Evolutionary conservation across 306 rosid species (phyloP), one percentile per base, ranked within the genome.

Genomic region (Citrullus colocynthis): DNA sequence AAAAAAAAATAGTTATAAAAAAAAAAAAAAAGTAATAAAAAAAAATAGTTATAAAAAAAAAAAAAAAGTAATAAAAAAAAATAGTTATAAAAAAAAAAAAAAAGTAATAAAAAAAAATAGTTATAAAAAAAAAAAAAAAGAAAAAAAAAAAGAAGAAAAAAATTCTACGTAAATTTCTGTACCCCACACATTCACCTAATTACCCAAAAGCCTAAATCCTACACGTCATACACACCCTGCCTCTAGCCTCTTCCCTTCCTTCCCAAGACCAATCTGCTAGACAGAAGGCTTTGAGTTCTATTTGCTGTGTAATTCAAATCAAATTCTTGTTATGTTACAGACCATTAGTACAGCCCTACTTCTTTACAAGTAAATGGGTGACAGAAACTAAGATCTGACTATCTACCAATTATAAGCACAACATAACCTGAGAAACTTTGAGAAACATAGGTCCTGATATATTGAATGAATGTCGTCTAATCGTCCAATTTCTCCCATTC

Each of bases 281-380:
- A 86, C 93, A 91, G 86, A 88, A 91, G 89, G 85, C 89, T 85
- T 64, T 81, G 90, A 88, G 85, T 86, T 86, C 87, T 89, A 85
- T 60, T 48, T 44, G 78, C 78, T 87, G 86, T 86, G 93, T 88
- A 81, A 85, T 79, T 72, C 60, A 72, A 49, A 49, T 72, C 60
- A 49, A 49, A 49, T 72, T 20, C 77, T 72, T 72, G 83, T 85
- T 85, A 78, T 75, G 67, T 75, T 57, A 75, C 79, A 75, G 69
- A 75, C 55, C 65, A 75, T 75, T 75, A 75, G 69, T 75, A 81
- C 85, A 81, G 81, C 85, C 92, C 98, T 93, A 88, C 87, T 83
- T 81, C 93, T 92, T 92, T 92, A 90, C 97, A 90, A 85, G 96
- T 90, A 89, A 92, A 91, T 84, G 84, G 84, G 90, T 81, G 91